phyloP scores from a whole-genome alignment of 176 grass and related monocot genomes.

The Oryza officinalis region DNA sequence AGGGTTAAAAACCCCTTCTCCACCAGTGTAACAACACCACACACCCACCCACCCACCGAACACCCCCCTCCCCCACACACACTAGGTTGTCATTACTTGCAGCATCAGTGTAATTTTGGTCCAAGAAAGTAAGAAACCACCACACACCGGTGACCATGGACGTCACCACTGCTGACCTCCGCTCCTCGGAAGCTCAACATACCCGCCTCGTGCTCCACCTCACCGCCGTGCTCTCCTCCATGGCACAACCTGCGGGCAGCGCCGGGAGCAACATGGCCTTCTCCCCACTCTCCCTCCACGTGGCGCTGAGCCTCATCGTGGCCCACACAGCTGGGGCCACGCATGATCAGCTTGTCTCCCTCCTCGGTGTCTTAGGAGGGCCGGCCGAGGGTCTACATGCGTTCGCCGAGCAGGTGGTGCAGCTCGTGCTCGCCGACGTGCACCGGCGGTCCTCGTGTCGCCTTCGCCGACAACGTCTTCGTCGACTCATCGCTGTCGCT shows the following conservation, averaged over 20 bases:
- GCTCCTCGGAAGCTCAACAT: constrained; percentile 60
- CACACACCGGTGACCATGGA: constrained; percentile 32
- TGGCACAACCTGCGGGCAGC: not conserved
- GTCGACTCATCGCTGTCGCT: constrained; percentile 51
- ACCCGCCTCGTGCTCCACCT: constrained; percentile 66
- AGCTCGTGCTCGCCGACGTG: constrained; percentile 66
- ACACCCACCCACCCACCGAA: no score
- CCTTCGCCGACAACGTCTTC: constrained; percentile 60
- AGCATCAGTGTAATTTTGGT: no score
- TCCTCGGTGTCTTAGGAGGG: constrained; percentile 11
- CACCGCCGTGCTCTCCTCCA: constrained; percentile 46
- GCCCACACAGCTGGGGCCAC: constrained; percentile 58
- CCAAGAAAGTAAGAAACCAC: not conserved
- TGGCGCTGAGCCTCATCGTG: constrained; percentile 69
- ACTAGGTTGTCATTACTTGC: no score
- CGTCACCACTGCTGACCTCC: constrained; percentile 49
- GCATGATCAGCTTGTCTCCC: constrained; percentile 53
- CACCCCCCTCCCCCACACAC: no score
- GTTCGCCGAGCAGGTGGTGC: constrained; percentile 63
- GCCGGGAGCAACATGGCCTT: constrained; percentile 54
- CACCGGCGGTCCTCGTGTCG: constrained; percentile 57
- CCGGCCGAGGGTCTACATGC: constrained; percentile 34
- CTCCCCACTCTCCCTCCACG: constrained; percentile 82
- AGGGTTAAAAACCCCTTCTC: no score
- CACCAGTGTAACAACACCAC: no score